Evolutionary conservation across 148 eudicot species (phyloP).

Genomic region (Silene latifolia): DNA sequence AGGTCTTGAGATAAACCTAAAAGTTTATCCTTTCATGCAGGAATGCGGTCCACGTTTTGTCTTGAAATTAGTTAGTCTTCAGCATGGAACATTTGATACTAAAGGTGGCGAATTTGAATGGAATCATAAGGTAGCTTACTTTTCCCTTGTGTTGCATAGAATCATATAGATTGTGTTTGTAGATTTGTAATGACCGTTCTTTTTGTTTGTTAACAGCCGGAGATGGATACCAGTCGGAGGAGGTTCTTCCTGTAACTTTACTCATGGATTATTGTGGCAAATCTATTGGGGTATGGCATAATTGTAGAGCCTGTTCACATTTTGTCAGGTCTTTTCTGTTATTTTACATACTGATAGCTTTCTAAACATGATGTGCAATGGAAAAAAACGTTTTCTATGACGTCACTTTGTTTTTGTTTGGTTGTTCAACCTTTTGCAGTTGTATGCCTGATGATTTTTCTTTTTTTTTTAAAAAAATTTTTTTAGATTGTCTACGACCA

Average conservation of each 20-base stretch:
- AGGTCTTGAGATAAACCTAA: not conserved
- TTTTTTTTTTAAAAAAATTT: constrained; percentile 19
- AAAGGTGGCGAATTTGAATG: constrained; percentile 87
- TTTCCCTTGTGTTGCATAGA: not conserved
- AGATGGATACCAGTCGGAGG: constrained; percentile 96
- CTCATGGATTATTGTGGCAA: constrained; percentile 2
- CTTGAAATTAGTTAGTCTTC: constrained; percentile 67
- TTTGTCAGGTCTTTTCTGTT: constrained; percentile 5
- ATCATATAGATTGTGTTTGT: not conserved
- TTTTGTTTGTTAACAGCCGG: constrained; percentile 49
- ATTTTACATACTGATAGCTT: constrained; percentile 3
- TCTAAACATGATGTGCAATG: not conserved
- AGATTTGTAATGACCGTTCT: not conserved
- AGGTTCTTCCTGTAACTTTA: constrained; percentile 74
- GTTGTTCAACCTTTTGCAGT: constrained; percentile 5
- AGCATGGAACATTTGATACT: constrained; percentile 90
- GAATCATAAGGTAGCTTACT: constrained; percentile 71
- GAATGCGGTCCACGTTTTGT: constrained; percentile 96
- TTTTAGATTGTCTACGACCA: constrained; percentile 32
- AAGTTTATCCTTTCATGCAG: constrained; percentile 34
- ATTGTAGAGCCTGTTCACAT: constrained; percentile 6
- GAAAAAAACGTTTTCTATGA: constrained; percentile 8
- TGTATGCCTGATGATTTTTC: constrained; percentile 29
- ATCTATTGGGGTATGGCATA: not conserved
- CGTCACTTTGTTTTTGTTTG: not conserved